These are phyloP conservation scores for Verticillium klebahnii DNA, from an alignment of 2,329 filamentous ascomycete genomes.

Conservation along the genomic window DNA sequence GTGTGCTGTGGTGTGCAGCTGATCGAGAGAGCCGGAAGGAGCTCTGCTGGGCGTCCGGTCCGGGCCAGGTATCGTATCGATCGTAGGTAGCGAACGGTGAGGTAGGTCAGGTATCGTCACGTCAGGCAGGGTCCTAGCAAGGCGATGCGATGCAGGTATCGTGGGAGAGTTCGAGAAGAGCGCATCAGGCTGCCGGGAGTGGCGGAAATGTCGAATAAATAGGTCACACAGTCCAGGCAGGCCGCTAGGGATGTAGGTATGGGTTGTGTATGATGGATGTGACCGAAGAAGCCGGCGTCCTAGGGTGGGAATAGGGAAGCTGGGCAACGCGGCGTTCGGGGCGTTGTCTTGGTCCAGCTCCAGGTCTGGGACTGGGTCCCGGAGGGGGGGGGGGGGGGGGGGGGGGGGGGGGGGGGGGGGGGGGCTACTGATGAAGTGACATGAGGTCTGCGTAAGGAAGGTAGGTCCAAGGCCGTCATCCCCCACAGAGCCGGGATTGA, in stretches of 20 bases:
- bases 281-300: background rate
- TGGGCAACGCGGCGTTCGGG: background rate
- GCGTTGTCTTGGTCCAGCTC: background rate
- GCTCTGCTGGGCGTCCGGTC: background rate
- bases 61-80: too few relatives aligned
- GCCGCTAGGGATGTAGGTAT: background rate
- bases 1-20: too few relatives aligned
- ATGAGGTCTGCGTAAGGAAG: background rate
- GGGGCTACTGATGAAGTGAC: background rate
- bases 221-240: background rate
- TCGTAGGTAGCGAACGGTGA: too few relatives aligned
- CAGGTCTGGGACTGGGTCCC: background rate
- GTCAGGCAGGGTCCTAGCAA: too few relatives aligned
- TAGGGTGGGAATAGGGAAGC: background rate
- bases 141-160: background rate
- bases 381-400: background rate
- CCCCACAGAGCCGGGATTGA: too few relatives aligned
- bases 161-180: background rate
- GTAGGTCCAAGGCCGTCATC: too few relatives aligned
- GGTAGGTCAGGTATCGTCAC: too few relatives aligned
- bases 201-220: conserved; percentile 2
- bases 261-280: background rate
- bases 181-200: background rate
- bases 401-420: too few relatives aligned
- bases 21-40: background rate